These are phyloP conservation scores for Deinandra increscens DNA, from an alignment of 129 eudicot genomes.

Conservation along the genomic window DNA sequence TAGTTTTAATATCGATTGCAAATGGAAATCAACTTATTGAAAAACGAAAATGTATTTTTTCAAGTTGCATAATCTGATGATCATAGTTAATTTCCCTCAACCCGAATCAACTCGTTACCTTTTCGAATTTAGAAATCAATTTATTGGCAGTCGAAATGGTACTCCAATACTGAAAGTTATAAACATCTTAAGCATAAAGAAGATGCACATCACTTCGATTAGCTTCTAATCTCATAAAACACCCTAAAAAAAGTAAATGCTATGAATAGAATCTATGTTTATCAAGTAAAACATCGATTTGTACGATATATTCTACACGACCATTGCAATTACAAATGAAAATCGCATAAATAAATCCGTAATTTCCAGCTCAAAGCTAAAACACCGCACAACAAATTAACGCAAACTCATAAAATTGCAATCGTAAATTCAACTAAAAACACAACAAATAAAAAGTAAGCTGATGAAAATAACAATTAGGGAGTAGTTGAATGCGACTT, in stretches of 20 bases:
- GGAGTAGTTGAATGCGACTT: background rate
- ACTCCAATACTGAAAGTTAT: background rate
- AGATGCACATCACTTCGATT: background rate
- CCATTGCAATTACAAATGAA: background rate
- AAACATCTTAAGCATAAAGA: background rate
- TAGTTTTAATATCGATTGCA: no score
- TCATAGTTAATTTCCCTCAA: slow-evolving; percentile 27
- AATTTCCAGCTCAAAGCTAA: background rate
- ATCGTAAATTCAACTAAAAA: background rate
- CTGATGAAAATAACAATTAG: slow-evolving; percentile 6
- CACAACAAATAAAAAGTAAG: background rate
- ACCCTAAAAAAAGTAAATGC: background rate
- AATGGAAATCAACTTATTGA: no score
- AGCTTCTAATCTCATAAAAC: background rate
- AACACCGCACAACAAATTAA: background rate
- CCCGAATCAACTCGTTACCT: slow-evolving; percentile 38
- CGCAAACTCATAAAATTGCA: background rate
- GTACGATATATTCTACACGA: background rate
- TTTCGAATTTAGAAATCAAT: background rate
- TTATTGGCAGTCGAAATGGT: background rate
- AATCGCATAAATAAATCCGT: background rate
- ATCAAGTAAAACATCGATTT: background rate
- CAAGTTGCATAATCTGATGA: background rate
- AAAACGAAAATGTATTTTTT: background rate
- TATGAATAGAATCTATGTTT: background rate